These are phyloP conservation scores for Citrus trifoliata DNA, from an alignment of 345 rosid genomes.

Conservation along the genomic window DNA sequence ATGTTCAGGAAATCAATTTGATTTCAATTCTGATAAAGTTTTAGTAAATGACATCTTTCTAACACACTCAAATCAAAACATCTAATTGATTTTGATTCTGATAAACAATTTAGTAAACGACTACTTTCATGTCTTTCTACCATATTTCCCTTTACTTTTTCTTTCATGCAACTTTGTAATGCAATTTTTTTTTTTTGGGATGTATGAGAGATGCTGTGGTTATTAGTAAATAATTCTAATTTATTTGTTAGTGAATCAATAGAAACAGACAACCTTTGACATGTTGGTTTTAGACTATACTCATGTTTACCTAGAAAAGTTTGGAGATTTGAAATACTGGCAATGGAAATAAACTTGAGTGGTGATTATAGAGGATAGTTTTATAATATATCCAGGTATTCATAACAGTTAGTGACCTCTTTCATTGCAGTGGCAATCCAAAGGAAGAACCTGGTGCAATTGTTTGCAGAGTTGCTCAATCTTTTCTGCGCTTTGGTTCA, in stretches of 20 bases:
- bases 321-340: background rate
- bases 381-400: background rate
- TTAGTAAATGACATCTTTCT: background rate
- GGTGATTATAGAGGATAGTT: background rate
- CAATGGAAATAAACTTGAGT: background rate
- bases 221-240: background rate
- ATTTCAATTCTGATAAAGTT: background rate
- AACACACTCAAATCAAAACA: background rate
- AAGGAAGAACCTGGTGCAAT: constrained; percentile 98
- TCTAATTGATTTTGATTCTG: too few species aligned
- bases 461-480: constrained; percentile 86
- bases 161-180: background rate
- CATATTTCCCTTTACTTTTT: background rate
- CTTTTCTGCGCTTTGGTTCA: constrained; percentile 91
- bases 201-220: background rate
- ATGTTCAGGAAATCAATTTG: constrained; percentile 30
- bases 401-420: constrained; percentile 2
- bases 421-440: constrained; percentile 77
- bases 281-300: background rate
- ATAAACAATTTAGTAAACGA: too few species aligned
- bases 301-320: background rate
- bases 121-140: background rate
- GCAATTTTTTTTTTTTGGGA: background rate
- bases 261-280: background rate
- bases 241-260: background rate